Evolutionary conservation across 495 filamentous ascomycete species (phyloP).

Genomic region (Achaetomiella virescens): DNA sequence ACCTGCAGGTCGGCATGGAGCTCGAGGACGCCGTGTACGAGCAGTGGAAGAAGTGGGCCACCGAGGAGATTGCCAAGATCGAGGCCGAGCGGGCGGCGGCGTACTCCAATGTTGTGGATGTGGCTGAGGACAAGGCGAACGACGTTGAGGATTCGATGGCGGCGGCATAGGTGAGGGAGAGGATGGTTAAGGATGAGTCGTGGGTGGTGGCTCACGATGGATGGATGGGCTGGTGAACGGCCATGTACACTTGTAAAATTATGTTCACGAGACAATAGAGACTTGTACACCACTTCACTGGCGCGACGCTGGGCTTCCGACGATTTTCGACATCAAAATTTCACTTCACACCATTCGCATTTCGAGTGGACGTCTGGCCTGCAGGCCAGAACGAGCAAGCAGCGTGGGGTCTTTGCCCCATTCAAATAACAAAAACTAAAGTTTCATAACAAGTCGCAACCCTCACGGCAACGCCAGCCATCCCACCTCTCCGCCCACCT

Average conservation of each 20-base stretch:
- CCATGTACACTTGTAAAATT: conserved; percentile 9
- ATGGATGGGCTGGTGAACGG: background rate
- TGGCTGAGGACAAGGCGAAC: conserved; percentile 6
- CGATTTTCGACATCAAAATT: background rate
- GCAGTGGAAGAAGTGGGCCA: conserved; percentile 77
- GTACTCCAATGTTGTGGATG: conserved; percentile 26
- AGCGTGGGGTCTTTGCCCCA: background rate
- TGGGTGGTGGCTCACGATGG: background rate
- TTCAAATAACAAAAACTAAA: background rate
- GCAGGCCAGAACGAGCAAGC: background rate
- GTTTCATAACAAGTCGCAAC: background rate
- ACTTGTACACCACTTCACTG: background rate
- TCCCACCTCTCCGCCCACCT: background rate
- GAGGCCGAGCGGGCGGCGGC: conserved; percentile 44
- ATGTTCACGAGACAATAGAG: conserved; percentile 4
- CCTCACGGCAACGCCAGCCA: background rate
- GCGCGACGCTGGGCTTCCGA: background rate
- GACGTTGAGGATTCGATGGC: conserved; percentile 14
- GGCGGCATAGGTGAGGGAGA: background rate
- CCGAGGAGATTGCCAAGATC: conserved; percentile 37
- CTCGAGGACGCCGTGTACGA: conserved; percentile 74
- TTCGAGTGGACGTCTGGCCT: background rate
- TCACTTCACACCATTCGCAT: background rate
- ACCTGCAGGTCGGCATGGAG: conserved; percentile 69
- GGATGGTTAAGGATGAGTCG: background rate